Base-by-base conservation (phyloP, 768 basidiomycete genomes). In the Leccinum ochraceum region DNA sequence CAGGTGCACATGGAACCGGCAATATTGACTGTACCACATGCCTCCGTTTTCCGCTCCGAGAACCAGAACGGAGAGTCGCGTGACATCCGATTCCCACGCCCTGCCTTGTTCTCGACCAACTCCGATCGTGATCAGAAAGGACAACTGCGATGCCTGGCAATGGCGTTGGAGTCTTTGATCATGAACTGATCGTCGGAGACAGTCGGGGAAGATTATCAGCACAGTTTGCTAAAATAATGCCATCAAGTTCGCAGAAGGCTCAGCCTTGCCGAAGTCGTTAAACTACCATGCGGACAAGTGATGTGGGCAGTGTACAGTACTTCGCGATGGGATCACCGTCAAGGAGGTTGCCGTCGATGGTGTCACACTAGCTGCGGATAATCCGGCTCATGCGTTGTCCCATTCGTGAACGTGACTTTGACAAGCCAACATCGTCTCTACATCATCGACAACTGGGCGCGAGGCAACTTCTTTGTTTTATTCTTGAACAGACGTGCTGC, bases 1-100 rank as follows among this genome's bases (percentile, higher is more conserved):
- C 1, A 62, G 11, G 36, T 57, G 54, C 30, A 42, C 67, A 55
- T 57, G 64, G 55, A 61, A 58, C 57, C 68, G 65, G 34, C 34
- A 36, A 60, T 36, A 53, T 42, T 22, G 62, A 20, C 56, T 9
- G 44, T 22, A 72, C 70, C 72, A 70, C 74, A 75, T 72, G 60
- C 28, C 59, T 63, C 67, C 67, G 69, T 53, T 49, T 60, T 61
- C 72, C 66, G 66, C 59, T 66, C 67, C 62, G 56, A 66, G 32
- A 20, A 20, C 44, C 5, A 46, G 11, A 46, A 46, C 44, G 20
- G 44, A 20, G 44, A 22, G 44, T 20, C 44, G 44, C 44, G 44
- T 46, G 44, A 44, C 42, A n/a, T 42, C 17, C 39, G 0, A 17
- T 44, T 44, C 42, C 10, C 42, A 44, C 42, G 39, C 39, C 39